A percentile compares a stretch with the other conserved stretches of the same genome.
Evolutionary conservation across 768 basidiomycete species (phyloP).

Genomic region (Suillus discolor): DNA sequence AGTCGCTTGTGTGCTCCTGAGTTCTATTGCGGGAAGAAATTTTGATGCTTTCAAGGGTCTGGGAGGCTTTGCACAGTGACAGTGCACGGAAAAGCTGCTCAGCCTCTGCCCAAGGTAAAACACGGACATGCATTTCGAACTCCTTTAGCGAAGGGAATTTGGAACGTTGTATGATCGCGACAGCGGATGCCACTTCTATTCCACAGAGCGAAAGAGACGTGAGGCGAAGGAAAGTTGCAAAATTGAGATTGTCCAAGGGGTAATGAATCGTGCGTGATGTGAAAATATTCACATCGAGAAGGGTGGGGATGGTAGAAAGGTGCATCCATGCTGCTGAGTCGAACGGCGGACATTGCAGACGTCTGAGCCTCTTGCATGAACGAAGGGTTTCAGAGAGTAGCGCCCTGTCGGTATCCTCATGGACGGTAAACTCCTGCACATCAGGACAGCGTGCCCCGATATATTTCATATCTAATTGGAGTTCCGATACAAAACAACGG

Average conservation of each 20-base stretch:
- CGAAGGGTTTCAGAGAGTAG: background rate
- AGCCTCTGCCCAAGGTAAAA: background rate
- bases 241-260: background rate
- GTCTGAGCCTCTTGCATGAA: background rate
- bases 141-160: background rate
- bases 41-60: background rate
- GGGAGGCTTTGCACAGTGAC: slow-evolving; percentile 1
- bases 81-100: background rate
- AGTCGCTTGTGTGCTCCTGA: too few species aligned
- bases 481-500: background rate
- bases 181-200: background rate
- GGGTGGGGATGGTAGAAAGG: background rate
- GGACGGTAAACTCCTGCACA: background rate
- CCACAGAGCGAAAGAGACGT: background rate
- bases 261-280: background rate
- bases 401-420: too few species aligned
- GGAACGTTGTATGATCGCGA: background rate
- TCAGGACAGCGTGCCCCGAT: background rate
- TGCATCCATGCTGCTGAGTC: slow-evolving; percentile 1
- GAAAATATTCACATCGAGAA: background rate
- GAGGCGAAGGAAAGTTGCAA: background rate
- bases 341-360: background rate
- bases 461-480: background rate
- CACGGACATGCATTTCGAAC: background rate
- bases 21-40: background rate